Evolutionary conservation across 176 grass and related monocot species (phyloP), one percentile per base, ranked within the genome.

Genomic region (Hsuehochloa calcarea): DNA sequence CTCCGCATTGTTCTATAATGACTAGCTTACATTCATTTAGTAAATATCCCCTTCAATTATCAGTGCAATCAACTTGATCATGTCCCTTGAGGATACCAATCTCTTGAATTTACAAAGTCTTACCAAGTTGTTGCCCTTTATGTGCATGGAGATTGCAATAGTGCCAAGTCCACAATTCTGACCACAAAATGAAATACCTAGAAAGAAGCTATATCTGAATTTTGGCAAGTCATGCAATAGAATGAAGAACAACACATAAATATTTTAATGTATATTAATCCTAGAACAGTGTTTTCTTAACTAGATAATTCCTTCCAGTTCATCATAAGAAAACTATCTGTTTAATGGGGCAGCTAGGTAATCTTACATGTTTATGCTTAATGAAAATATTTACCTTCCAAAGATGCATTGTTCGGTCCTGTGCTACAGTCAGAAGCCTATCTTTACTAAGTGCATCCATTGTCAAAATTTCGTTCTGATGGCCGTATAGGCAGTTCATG

Each of bases 381-480:
- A 74, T 19, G 45, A 55, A 81, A 78, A 60, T 20, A 47, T 58
- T 22, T 81, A 97, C 94, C 92, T 94, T 97, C 94, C 94, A 97
- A 47, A 97, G 74, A 70, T 92, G 92, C 90, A 97, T 97, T 71
- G 94, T 97, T 4, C 92, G 72, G 77, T 97, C 94, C 52, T 90
- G 88, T 64, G 85, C 94, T 26, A 88, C 89, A 61, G 94, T 97
- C 31, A 97, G 79, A 86, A 94, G 83, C 29, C 92, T 84, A 65
- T 97, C 94, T 90, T 93, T 97, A 71, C 68, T 75, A 63, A 92
- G 76, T 68, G 92, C 91, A 89, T 97, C 94, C 59, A 94, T 94
- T 56, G 90, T 87, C 72, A 97, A 65, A 29, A 97, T 92, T 78
- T 97, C 94, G 72, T 87, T 94, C 70, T 97, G 94, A 77, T 97